A percentile compares a stretch with the other conserved stretches of the same genome.
phyloP scores from a whole-genome alignment of 2,329 filamentous ascomycete genomes.

The Blastomyces gilchristii region DNA sequence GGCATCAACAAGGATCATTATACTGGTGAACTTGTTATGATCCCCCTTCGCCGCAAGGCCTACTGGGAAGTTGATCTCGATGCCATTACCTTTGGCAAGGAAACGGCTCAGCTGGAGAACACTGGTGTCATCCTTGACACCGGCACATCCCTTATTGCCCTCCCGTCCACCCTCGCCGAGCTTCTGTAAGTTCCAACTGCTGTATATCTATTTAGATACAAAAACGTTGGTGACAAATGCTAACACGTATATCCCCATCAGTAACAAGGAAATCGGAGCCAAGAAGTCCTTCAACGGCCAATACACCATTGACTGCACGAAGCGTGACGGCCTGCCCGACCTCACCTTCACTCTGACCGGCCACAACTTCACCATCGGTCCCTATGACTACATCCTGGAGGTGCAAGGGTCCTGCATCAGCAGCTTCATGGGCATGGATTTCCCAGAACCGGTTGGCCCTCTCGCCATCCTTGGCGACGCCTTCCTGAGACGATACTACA shows the following conservation, averaged over 20 bases:
- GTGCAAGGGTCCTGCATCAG: slow-evolving; percentile 93
- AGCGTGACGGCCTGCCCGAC: slow-evolving; percentile 74
- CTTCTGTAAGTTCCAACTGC: slow-evolving; percentile 51
- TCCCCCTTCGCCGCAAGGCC: slow-evolving; percentile 93
- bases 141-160: slow-evolving; percentile 92
- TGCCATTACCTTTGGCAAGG: slow-evolving; percentile 76
- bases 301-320: slow-evolving; percentile 84
- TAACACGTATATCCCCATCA: slow-evolving; percentile 16
- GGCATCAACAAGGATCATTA: slow-evolving; percentile 74
- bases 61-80: slow-evolving; percentile 99
- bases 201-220: not conserved
- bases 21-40: slow-evolving; percentile 78
- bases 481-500: slow-evolving; percentile 59
- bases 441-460: slow-evolving; percentile 74
- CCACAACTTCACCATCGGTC: slow-evolving; percentile 80
- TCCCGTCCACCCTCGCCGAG: slow-evolving; percentile 83
- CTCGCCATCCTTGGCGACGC: slow-evolving; percentile 75
- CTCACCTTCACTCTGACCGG: slow-evolving; percentile 83
- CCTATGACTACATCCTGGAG: slow-evolving; percentile 93
- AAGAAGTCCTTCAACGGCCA: slow-evolving; percentile 98
- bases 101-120: slow-evolving; percentile 79
- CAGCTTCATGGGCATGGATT: slow-evolving; percentile 94
- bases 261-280: slow-evolving; percentile 90
- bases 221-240: not conserved
- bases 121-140: slow-evolving; percentile 97